Evolutionary conservation across 495 filamentous ascomycete species (phyloP).

Genomic region (Tuber melanosporum): DNA sequence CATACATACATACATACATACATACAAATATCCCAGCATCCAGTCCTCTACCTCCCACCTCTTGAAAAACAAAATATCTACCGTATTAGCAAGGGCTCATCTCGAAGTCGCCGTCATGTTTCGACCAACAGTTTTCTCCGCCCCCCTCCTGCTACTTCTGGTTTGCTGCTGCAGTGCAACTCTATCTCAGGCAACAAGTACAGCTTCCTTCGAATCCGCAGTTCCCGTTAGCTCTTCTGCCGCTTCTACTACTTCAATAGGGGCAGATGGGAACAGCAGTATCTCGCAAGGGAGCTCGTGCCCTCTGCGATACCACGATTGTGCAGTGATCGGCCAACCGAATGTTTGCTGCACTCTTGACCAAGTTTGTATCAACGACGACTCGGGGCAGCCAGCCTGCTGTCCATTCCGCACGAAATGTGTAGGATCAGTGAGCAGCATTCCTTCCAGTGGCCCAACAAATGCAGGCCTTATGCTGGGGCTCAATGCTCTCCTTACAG

Average conservation of each 20-base stretch:
- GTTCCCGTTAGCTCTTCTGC: slow-evolving; percentile 24
- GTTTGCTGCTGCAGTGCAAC: slow-evolving; percentile 5
- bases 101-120: slow-evolving; percentile 8
- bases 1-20: slow-evolving; percentile 5
- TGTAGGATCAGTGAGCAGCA: slow-evolving; percentile 14
- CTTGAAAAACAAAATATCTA: not conserved
- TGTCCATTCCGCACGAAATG: slow-evolving; percentile 31
- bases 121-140: not conserved
- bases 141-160: slow-evolving; percentile 10
- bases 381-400: slow-evolving; percentile 14
- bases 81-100: not conserved
- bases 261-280: not conserved
- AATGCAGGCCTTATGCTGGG: not conserved
- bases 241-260: slow-evolving; percentile 4
- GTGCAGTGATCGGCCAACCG: slow-evolving; percentile 20
- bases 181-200: slow-evolving; percentile 8
- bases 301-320: slow-evolving; percentile 26
- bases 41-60: not conserved
- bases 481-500: not conserved
- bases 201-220: slow-evolving; percentile 14
- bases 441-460: not conserved
- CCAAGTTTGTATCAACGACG: slow-evolving; percentile 34
- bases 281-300: slow-evolving; percentile 7
- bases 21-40: slow-evolving; percentile 6
- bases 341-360: slow-evolving; percentile 34